Evolutionary conservation across 148 eudicot genomes (phyloP), one percentile per base, ranked within the genome.

Genomic region (Suaeda aralocaspica): DNA sequence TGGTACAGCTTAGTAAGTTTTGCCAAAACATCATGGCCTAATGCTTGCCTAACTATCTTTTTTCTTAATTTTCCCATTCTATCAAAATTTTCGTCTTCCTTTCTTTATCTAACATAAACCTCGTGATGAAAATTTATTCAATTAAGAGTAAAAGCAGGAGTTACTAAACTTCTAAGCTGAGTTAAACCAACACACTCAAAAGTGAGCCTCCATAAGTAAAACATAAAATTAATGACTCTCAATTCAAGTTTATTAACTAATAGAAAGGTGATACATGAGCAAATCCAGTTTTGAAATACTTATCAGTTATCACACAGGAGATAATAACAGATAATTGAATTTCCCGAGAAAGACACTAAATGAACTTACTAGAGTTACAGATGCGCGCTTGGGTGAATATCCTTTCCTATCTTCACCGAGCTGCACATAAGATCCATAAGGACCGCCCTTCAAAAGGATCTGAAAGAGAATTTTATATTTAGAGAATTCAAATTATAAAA

Each of bases 321-420:
- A 62, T 22, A 62, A 33, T 24, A 42, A 50, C 2, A 21, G 1
- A 5, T 2, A 33, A 26, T 14, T 61, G 33, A 28, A 72, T 19
- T 11, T 25, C 50, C 41, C 55, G n/a, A 1, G 41, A 15, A 36
- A 25, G 14, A 9, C 5, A 30, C 6, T 46, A 45, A 33, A 34
- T 2, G 28, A 60, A 67, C 80, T 42, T 69, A 93, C 98, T 79
- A 79, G 87, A 59, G 88, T 71, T 66, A 85, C 75, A 21, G 93
- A 80, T 39, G 97, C 85, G 72, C 99, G 83, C 78, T 94, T 94
- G 28, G 96, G 96, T 45, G 69, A 33, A 72, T 84, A 72, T 68
- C 99, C 99, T 78, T 86, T 91, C 71, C 88, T 86, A 79, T 94
- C 96, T 77, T 89, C 99, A 75, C 99, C 97, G 69, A 94, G 97